Percentiles rank a stretch among this genome's conserved stretches.
Conservation (phyloP, 2,329 filamentous ascomycete species). For the Endoconidiophora polonica region DNA sequence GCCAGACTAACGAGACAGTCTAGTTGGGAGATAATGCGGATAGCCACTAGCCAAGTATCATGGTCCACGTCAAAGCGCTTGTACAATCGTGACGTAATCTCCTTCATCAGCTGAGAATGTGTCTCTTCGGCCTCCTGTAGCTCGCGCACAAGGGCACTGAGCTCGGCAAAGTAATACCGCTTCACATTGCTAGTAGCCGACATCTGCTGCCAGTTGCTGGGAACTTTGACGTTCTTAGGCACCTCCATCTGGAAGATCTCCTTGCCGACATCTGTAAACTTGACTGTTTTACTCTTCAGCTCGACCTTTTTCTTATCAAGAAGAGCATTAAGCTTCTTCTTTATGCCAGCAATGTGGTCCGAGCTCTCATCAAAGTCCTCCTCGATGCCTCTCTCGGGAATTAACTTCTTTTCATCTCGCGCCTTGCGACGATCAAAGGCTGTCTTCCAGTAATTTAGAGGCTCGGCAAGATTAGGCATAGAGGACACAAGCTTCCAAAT, state of each 20-base stretch:
- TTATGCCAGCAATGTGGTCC: slow-evolving; percentile 57
- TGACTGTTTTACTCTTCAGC: slow-evolving; percentile 55
- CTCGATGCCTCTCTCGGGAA: slow-evolving; percentile 76
- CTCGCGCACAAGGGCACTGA: slow-evolving; percentile 66
- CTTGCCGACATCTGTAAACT: slow-evolving; percentile 77
- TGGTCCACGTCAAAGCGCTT: slow-evolving; percentile 80
- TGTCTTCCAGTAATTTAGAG: slow-evolving; percentile 71
- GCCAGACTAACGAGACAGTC: slow-evolving; percentile 91
- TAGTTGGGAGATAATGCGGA: slow-evolving; percentile 77
- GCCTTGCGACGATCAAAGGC: slow-evolving; percentile 77
- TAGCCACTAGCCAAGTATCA: slow-evolving; percentile 68
- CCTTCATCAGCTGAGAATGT: slow-evolving; percentile 78
- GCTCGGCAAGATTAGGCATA: slow-evolving; percentile 69
- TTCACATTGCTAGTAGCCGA: slow-evolving; percentile 81
- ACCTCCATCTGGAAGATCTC: slow-evolving; percentile 94
- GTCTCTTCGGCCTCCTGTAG: slow-evolving; percentile 90
- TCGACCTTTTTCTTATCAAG: slow-evolving; percentile 55
- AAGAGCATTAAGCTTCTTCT: slow-evolving; percentile 53
- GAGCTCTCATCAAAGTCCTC: slow-evolving; percentile 81
- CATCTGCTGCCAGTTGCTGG: slow-evolving; percentile 87
- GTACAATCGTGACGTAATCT: slow-evolving; percentile 71
- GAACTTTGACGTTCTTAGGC: slow-evolving; percentile 70
- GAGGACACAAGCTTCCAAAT: slow-evolving; percentile 66
- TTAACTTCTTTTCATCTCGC: slow-evolving; percentile 61
- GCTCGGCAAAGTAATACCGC: slow-evolving; percentile 79